phyloP scores from a whole-genome alignment of 2,329 filamentous ascomycete species.

The Erysiphe pulchra region DNA sequence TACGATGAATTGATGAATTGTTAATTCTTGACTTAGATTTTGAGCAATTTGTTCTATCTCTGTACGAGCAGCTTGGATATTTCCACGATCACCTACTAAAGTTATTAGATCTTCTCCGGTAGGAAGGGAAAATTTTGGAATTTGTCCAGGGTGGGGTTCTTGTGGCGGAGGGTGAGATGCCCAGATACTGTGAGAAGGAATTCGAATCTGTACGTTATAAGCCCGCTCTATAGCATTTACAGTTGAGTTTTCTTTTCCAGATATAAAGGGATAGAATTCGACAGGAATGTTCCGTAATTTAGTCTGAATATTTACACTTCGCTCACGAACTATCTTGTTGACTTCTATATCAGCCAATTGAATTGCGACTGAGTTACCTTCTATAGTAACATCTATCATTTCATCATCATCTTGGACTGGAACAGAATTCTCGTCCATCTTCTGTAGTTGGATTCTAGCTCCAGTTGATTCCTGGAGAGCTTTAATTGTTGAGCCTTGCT shows the following conservation, averaged over 20 bases:
- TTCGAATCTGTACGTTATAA: conserved; percentile 53
- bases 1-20: conserved; percentile 55
- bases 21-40: conserved; percentile 49
- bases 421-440: conserved; percentile 36
- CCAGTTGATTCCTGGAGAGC: conserved; percentile 72
- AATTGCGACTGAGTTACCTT: conserved; percentile 74
- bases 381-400: conserved; percentile 64
- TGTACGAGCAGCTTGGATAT: conserved; percentile 54
- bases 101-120: conserved; percentile 47
- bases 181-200: conserved; percentile 63
- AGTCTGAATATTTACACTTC: conserved; percentile 55
- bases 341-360: conserved; percentile 66
- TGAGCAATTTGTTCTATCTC: conserved; percentile 59
- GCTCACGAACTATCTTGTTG: conserved; percentile 65
- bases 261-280: conserved; percentile 89
- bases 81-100: conserved; percentile 61
- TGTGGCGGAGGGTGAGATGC: conserved; percentile 39
- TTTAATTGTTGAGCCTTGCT: conserved; percentile 72
- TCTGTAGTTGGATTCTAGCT: conserved; percentile 73
- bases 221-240: conserved; percentile 42
- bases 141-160: conserved; percentile 32
- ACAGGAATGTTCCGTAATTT: conserved; percentile 65
- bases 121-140: conserved; percentile 42
- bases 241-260: conserved; percentile 46
- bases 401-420: conserved; percentile 47